phyloP scores from a whole-genome alignment of 78 protist species.

The Creolimax fragrantissima region DNA sequence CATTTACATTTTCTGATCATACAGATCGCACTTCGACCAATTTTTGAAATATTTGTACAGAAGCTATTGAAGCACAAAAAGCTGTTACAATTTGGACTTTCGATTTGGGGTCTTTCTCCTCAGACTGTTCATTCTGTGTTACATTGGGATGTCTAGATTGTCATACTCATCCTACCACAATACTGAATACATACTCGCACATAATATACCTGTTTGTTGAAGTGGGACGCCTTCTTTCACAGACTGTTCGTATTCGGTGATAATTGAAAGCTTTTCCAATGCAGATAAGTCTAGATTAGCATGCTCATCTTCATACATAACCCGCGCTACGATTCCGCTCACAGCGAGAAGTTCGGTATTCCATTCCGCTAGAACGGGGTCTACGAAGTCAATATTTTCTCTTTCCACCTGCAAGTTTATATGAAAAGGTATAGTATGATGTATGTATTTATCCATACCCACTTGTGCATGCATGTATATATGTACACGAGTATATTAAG shows the following conservation, averaged over 20 bases:
- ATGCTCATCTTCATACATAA: conserved; percentile 10
- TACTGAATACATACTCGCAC: background rate
- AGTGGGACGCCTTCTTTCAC: background rate
- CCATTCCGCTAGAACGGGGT: background rate
- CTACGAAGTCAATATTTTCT: background rate
- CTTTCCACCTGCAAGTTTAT: background rate
- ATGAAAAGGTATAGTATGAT: background rate
- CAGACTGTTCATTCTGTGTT: too few relatives aligned
- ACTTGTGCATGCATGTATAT: background rate
- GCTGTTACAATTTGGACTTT: too few relatives aligned
- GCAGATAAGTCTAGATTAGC: background rate
- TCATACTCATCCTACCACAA: too few relatives aligned
- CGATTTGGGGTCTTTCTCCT: too few relatives aligned
- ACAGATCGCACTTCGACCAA: too few relatives aligned
- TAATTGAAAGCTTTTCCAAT: background rate
- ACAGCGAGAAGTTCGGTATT: background rate
- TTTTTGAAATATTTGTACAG: too few relatives aligned
- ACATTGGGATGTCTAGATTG: too few relatives aligned
- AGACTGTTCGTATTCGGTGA: background rate
- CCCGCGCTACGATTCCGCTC: background rate
- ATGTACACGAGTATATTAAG: background rate
- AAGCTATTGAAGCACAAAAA: too few relatives aligned
- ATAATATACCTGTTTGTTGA: background rate
- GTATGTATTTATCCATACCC: background rate
- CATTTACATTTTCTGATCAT: too few relatives aligned